Base-by-base conservation (phyloP, 768 basidiomycete species). In the Phlebiopsis flavidoalba region DNA sequence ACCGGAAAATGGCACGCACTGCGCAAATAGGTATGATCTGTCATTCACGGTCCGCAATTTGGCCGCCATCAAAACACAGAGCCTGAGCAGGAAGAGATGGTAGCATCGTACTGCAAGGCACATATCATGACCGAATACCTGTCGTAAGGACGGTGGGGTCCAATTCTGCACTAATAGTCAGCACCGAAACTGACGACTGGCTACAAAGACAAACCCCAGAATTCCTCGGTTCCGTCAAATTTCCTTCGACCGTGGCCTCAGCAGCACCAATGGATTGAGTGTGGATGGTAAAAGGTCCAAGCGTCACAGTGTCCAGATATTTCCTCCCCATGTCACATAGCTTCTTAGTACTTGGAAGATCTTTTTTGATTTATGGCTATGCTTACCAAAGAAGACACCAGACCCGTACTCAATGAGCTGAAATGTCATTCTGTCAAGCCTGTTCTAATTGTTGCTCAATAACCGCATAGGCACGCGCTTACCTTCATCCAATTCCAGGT, bases 71-170 rank as follows among this genome's bases (percentile, higher is more conserved):
- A 5, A 19, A 76, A 79, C n/a, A 19, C 80, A 71, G 80, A 31
- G 2, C 26, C 26, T 31, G 6, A 2, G 26, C 26, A 31, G 6
- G 2, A 31, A 31, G 6, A 31, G 6, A 31, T 31, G 6, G 26
- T 31, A 31, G 26, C 26, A 2, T 31, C 6, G 26, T 3, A 6
- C 26, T 31, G 26, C 3, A 2, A 31, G 26, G 26, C 6, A 31
- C 26, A 11, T 2, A 24, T n/a, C 35, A 5, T 51, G 47, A 15
- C 15, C 74, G 21, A 14, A 70, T 71, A 67, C 77, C 81, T 52
- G 72, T 14, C 0, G 87, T 88, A 49, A 88, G 75, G 56, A 71
- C 77, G 7, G 73, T 71, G 24, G n/a, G 88, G 88, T 17, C 87
- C 88, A 61, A 88, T 79, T 8, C 86, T 62, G 33, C 47, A 55